These are phyloP conservation scores for Leccinum broughii DNA, from an alignment of 768 basidiomycete genomes.

Conservation along the genomic window DNA sequence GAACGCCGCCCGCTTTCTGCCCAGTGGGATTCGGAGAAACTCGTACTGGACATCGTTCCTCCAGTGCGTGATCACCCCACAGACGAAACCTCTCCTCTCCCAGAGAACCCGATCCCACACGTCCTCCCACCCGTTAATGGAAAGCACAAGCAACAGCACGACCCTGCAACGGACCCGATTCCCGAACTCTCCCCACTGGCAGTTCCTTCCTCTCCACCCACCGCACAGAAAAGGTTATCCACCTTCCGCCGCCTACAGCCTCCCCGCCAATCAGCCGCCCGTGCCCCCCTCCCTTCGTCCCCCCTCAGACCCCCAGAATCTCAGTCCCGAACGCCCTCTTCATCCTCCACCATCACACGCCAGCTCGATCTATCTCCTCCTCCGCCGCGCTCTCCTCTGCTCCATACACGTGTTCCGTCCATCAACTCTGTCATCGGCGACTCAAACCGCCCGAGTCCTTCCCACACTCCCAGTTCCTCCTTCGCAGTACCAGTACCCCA, in stretches of 20 bases:
- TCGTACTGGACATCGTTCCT: conserved; percentile 8
- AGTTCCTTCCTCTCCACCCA: conserved; percentile 1
- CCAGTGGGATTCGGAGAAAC: conserved; percentile 27
- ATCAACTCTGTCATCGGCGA: conserved; percentile 22
- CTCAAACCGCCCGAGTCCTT: conserved; percentile 5
- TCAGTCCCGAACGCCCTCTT: conserved; percentile 19
- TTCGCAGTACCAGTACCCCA: conserved; percentile 6
- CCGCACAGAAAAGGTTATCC: conserved; percentile 37
- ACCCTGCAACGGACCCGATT: conserved; percentile 8
- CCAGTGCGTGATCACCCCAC: background rate
- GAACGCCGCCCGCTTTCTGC: conserved; percentile 11
- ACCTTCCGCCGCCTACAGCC: conserved; percentile 56
- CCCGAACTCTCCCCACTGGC: conserved; percentile 7
- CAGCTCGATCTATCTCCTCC: conserved; percentile 27
- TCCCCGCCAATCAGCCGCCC: conserved; percentile 22
- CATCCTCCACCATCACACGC: conserved; percentile 21
- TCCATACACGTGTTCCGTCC: conserved; percentile 35
- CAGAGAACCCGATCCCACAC: background rate
- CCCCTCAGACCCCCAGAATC: conserved; percentile 35
- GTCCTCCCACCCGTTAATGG: conserved; percentile 6
- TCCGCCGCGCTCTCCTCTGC: conserved; percentile 28
- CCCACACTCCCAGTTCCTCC: conserved; percentile 13
- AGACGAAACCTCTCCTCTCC: background rate
- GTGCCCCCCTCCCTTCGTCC: conserved; percentile 32
- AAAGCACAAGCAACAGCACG: conserved; percentile 7